Base-by-base conservation (phyloP, 106 monocot species). In the Dendrobium nobile region DNA sequence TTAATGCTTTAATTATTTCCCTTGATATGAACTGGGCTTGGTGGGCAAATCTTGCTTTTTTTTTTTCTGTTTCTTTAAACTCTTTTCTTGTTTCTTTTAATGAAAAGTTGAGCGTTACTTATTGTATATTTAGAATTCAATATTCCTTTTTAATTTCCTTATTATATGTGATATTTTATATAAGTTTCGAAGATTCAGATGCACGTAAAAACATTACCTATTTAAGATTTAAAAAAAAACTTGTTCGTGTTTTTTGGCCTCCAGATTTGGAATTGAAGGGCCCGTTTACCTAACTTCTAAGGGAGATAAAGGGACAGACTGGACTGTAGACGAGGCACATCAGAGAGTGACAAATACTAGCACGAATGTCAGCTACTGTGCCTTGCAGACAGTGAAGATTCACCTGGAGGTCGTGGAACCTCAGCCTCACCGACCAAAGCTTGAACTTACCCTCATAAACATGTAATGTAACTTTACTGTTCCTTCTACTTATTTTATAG, bases 351-450 rank as follows among this genome's bases (percentile, higher is more conserved):
- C 85, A 18, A 94, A 91, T 80, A 68, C 86, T 0, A 86, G 91
- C 19, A 89, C 92, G 72, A 81, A 79, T 77, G 67, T 81, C 59
- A 84, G 67, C 27, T 94, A 86, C 70, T 54, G 77, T 40, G 73
- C 91, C 48, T 82, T 98, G 82, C 97, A 98, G 83, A 83, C 89
- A 0, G 94, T 98, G 20, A 88, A 54, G 84, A 88, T 98, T 78
- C 97, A 94, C 80, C 82, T 98, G 89, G 97, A 98, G 84, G 94
- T 98, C n/a, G 92, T 94, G 4, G 98, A 99, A 72, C 94, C 88
- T 15, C 95, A 95, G 70, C 91, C 95, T 27, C 86, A 95, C 84
- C 85, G 98, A 78, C 94, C 94, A n/a, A 95, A 99, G 85, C 89
- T 99, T 51, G 88, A 99, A 73, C 92, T 99, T 16, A 91, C 88